Evolutionary conservation across 1,284 basidiomycete species (phyloP), one percentile per base, ranked within the genome.

Genomic region (Marasmius oreades): DNA sequence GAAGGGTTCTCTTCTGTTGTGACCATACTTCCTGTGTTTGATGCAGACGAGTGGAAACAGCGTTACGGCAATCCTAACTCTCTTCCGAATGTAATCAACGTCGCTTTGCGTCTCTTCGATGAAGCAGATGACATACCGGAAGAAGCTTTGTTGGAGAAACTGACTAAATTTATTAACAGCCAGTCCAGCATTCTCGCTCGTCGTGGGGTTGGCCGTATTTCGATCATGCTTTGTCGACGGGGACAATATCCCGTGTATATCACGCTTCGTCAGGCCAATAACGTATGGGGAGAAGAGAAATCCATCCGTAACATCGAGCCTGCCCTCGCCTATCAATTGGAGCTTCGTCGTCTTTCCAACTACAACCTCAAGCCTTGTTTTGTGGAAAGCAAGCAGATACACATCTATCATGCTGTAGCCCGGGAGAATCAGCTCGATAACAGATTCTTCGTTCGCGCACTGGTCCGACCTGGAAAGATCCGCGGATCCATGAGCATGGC

Each of bases 281-380:
- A 85, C 24, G 70, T 71, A 16, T 99, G 97, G 97, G 83, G 80
- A 59, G 97, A 99, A 80, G 94, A 98, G 72, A 86, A 93, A 69
- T 89, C 95, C 11, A 97, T 99, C 70, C 90, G 96, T 72, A 98
- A 99, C 78, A 95, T 98, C 62, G 97, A 99, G 71, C 97, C 97
- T 26, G 97, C 97, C 37, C 81, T 99, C 51, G 97, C 97, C 36
- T 99, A 95, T 85, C 97, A 99, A 77, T 84, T 99, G 52, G 97
- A 99, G 74, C 88, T 99, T 56, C 91, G 90, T 72, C 92, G 97
- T 52, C 81, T 99, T 61, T 96, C 95, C 44, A 92, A 97, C 79
- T 99, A 98, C 78, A 94, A 97, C 73, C 84, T 99, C 70, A 93
- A 87, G 43, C 95, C 97, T 51, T 86, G 88, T 77, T 92, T 95